Evolutionary conservation across 345 rosid genomes (phyloP).

Genomic region (Lepidium sativum): DNA sequence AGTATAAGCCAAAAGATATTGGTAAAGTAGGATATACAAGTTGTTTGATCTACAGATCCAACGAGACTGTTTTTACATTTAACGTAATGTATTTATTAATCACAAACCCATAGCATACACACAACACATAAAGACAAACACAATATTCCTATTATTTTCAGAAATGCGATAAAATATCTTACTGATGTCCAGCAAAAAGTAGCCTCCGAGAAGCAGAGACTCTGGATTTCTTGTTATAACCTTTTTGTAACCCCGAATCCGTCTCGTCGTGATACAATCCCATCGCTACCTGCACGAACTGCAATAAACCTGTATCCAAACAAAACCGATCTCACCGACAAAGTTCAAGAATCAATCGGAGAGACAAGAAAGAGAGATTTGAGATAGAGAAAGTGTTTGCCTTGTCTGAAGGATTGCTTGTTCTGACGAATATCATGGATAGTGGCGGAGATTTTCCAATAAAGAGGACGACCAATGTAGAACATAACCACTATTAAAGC

Average conservation of each 20-base stretch:
- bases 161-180: neutral
- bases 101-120: no score
- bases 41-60: neutral
- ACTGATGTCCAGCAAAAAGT: slow-evolving; percentile 19
- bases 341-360: neutral
- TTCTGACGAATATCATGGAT: slow-evolving; percentile 77
- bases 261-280: slow-evolving; percentile 78
- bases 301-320: slow-evolving; percentile 50
- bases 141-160: neutral
- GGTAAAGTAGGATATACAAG: neutral
- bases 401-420: slow-evolving; percentile 76
- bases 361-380: neutral
- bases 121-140: neutral
- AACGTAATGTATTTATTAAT: no score
- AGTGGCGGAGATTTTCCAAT: slow-evolving; percentile 93
- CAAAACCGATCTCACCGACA: neutral
- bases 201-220: slow-evolving; percentile 31
- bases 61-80: no score
- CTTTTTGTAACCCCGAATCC: slow-evolving; percentile 34
- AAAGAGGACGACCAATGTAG: slow-evolving; percentile 77
- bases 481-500: slow-evolving; percentile 38
- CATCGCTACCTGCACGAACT: slow-evolving; percentile 60
- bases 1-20: neutral
- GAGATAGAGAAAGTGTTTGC: slow-evolving; percentile 1
- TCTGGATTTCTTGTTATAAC: slow-evolving; percentile 15